phyloP scores from a whole-genome alignment of 2,329 filamentous ascomycete species.

The Penicillium sp. region DNA sequence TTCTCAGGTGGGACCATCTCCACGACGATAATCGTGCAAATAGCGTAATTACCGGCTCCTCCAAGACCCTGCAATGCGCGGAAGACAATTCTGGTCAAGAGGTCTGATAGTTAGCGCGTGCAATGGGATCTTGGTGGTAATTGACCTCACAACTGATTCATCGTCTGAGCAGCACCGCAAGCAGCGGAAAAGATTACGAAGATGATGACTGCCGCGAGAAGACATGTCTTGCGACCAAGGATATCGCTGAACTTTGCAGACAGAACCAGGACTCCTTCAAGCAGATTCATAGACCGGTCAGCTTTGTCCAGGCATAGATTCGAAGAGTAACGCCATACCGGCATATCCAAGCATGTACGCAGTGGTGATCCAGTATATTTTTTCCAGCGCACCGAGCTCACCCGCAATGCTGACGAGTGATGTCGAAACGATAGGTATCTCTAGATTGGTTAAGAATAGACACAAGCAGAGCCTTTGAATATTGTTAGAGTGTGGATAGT shows the following conservation, averaged over 20 bases:
- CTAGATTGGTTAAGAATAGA: conserved; percentile 3
- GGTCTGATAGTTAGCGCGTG: background rate
- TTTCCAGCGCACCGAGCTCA: conserved; percentile 1
- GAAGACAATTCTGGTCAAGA: conserved; percentile 12
- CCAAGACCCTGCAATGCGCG: conserved; percentile 13
- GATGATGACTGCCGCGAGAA: background rate
- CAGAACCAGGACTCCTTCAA: too few species aligned
- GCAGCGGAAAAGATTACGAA: conserved; percentile 1
- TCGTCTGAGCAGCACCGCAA: conserved; percentile 3
- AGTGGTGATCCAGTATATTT: conserved; percentile 2
- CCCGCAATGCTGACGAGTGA: conserved; percentile 2
- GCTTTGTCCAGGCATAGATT: too few species aligned
- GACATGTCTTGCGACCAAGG: conserved; percentile 1
- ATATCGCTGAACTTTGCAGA: conserved; percentile 4
- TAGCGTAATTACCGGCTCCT: conserved; percentile 13
- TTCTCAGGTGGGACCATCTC: conserved; percentile 11
- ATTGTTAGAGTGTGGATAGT: too few species aligned
- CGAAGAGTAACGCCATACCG: too few species aligned
- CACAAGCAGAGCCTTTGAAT: too few species aligned
- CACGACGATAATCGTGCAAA: conserved; percentile 8
- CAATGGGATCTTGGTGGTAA: background rate
- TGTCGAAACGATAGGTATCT: conserved; percentile 4
- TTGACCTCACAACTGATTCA: conserved; percentile 4
- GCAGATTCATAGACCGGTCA: too few species aligned
- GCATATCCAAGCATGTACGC: conserved; percentile 4